These are phyloP conservation scores for Nemania serpens DNA, from an alignment of 2,329 filamentous ascomycete species.

Conservation along the genomic window DNA sequence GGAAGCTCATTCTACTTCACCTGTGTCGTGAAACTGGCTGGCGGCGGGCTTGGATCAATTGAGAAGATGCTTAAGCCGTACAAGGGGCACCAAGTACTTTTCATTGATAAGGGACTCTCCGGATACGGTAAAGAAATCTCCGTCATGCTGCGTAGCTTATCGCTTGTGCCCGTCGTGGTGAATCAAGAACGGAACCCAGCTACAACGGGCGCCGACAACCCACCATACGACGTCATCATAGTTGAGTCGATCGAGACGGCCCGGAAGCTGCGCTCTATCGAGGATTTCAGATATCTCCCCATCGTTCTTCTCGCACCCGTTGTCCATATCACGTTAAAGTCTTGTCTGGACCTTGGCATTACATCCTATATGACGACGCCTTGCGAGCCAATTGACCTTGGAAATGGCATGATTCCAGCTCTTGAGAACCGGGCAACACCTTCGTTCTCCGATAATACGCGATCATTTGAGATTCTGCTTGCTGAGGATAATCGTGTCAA, in stretches of 20 bases:
- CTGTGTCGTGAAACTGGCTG: conserved; percentile 83
- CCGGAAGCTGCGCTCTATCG: conserved; percentile 79
- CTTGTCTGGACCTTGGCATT: conserved; percentile 90
- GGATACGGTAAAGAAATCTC: conserved; percentile 76
- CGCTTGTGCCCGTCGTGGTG: conserved; percentile 83
- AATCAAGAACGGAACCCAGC: conserved; percentile 71
- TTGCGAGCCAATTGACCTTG: conserved; percentile 89
- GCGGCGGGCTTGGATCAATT: conserved; percentile 76
- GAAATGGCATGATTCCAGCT: conserved; percentile 94
- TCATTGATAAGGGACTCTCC: conserved; percentile 89
- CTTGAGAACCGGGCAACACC: conserved; percentile 92
- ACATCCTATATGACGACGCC: conserved; percentile 99
- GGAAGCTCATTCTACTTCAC: conserved; percentile 98
- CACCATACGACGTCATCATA: conserved; percentile 91
- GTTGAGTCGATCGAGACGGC: conserved; percentile 94
- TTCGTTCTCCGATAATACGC: conserved; percentile 88
- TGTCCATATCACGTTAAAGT: conserved; percentile 90
- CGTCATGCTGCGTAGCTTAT: conserved; percentile 76
- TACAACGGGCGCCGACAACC: conserved; percentile 59
- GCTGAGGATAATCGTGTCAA: conserved; percentile 98
- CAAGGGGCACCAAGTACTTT: conserved; percentile 87
- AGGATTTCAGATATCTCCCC: conserved; percentile 97
- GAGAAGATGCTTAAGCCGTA: conserved; percentile 88
- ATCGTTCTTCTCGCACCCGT: conserved; percentile 89
- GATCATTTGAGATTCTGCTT: conserved; percentile 91